Evolutionary conservation across 2,329 filamentous ascomycete species (phyloP).

Genomic region (Aspergillus sp.): DNA sequence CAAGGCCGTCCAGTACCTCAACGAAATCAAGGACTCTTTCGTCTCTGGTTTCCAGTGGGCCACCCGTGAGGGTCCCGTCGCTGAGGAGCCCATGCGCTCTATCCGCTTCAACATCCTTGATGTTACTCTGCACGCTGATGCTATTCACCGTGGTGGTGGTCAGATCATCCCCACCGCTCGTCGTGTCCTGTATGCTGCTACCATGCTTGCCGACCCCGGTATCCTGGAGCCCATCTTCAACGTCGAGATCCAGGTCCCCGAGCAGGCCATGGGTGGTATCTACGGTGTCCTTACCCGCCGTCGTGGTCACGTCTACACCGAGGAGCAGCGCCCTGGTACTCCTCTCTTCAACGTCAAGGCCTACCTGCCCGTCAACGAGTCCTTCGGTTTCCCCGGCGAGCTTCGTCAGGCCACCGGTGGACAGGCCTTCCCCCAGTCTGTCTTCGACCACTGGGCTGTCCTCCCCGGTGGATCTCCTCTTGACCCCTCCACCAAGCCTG

Average conservation of each 20-base stretch:
- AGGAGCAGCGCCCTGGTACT: conserved; percentile 97
- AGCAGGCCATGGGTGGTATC: conserved; percentile 99
- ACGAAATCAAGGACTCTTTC: conserved; percentile 99
- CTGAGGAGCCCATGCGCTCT: conserved; percentile 96
- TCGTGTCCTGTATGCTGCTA: conserved; percentile 93
- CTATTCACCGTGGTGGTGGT: conserved; percentile 98
- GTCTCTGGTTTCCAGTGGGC: conserved; percentile 99
- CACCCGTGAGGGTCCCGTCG: conserved; percentile 92
- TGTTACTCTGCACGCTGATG: conserved; percentile 99
- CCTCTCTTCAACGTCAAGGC: conserved; percentile 99
- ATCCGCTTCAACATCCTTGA: conserved; percentile 99
- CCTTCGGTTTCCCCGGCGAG: conserved; percentile 98
- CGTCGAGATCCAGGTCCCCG: conserved; percentile 98
- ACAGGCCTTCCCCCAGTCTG: conserved; percentile 97
- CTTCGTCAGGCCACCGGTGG: conserved; percentile 90
- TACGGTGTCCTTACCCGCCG: conserved; percentile 97
- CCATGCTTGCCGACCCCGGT: conserved; percentile 86
- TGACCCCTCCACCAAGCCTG: conserved; percentile 78
- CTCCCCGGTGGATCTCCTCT: conserved; percentile 91
- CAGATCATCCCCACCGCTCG: conserved; percentile 97
- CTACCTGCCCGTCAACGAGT: conserved; percentile 94
- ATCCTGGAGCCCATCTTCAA: conserved; percentile 98
- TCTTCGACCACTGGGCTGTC: conserved; percentile 99
- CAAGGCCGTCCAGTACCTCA: conserved; percentile 99
- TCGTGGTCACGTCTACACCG: conserved; percentile 98